These are phyloP conservation scores for Lepidium africanum DNA, from an alignment of 345 rosid species.

Conservation along the genomic window DNA sequence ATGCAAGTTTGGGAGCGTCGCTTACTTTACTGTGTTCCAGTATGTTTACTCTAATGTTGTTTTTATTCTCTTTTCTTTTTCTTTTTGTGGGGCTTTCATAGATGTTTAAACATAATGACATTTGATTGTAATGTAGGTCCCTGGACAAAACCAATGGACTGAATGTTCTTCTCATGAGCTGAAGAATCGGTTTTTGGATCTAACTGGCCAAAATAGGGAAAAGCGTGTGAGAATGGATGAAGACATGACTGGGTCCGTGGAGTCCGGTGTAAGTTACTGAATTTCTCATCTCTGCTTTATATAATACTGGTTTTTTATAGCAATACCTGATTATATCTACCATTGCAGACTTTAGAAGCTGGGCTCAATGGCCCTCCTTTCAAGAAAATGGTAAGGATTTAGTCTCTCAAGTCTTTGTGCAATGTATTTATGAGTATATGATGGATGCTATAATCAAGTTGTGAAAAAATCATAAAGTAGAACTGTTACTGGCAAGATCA, in stretches of 20 bases:
- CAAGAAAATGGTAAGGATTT: constrained; percentile 59
- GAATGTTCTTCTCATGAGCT: constrained; percentile 36
- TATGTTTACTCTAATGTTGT: constrained; percentile 23
- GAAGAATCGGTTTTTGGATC: constrained; percentile 21
- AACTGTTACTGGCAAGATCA: neutral
- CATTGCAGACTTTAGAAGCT: constrained; percentile 39
- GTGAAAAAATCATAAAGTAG: neutral
- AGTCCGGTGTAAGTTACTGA: constrained; percentile 25
- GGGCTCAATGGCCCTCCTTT: constrained; percentile 36
- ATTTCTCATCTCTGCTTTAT: neutral
- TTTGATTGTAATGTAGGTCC: constrained; percentile 46
- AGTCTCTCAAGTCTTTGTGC: neutral
- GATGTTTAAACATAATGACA: neutral
- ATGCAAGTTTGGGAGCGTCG: constrained; percentile 84
- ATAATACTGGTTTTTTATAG: neutral
- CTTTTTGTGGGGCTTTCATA: neutral
- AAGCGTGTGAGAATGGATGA: constrained; percentile 64
- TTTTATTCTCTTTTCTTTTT: neutral
- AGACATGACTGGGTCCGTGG: constrained; percentile 47
- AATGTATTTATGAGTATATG: neutral
- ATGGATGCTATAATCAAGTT: neutral
- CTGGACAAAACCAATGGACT: constrained; percentile 75
- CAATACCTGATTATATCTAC: neutral
- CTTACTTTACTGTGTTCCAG: constrained; percentile 73
- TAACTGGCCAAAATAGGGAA: constrained; percentile 45